Evolutionary conservation across 768 basidiomycete genomes (phyloP).

Genomic region (Serendipita indica): DNA sequence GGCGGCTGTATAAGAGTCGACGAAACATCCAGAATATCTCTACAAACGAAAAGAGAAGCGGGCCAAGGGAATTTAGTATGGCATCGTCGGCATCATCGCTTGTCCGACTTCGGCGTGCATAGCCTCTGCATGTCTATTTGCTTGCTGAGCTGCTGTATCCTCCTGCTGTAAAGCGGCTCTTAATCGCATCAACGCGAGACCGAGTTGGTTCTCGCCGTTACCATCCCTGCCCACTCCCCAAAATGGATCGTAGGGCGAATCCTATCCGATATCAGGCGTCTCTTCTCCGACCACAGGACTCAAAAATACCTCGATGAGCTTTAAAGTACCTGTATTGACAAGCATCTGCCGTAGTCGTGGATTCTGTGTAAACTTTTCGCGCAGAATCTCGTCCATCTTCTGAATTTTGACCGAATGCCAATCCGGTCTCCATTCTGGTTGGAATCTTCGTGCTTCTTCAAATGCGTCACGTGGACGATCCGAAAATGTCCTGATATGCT

Average conservation of each 20-base stretch:
- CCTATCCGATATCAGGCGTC: background rate
- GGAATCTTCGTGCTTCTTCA: slow-evolving; percentile 10
- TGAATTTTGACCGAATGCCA: slow-evolving; percentile 15
- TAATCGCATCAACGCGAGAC: slow-evolving; percentile 15
- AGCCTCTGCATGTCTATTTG: background rate
- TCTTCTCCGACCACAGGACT: background rate
- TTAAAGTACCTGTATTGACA: slow-evolving; percentile 11
- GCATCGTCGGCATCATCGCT: background rate
- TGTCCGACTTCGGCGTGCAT: background rate
- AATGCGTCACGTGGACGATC: slow-evolving; percentile 12
- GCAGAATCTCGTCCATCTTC: slow-evolving; percentile 15
- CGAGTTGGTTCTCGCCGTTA: slow-evolving; percentile 15
- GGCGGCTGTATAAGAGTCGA: too few species aligned
- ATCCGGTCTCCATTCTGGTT: slow-evolving; percentile 10
- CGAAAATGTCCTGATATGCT: slow-evolving; percentile 14
- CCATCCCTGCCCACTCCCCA: slow-evolving; percentile 15
- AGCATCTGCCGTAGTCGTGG: slow-evolving; percentile 11
- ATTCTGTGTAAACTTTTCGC: slow-evolving; percentile 15
- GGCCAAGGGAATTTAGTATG: background rate
- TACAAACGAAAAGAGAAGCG: too few species aligned
- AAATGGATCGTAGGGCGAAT: slow-evolving; percentile 14
- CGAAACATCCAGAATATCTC: too few species aligned
- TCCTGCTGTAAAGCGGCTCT: background rate
- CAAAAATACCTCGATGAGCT: slow-evolving; percentile 14
- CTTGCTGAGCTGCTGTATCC: background rate